Percentiles rank a stretch among this genome's conserved stretches.
Evolutionary conservation across 257 asterid genomes (phyloP).

Genomic region (Handroanthus guayacan): DNA sequence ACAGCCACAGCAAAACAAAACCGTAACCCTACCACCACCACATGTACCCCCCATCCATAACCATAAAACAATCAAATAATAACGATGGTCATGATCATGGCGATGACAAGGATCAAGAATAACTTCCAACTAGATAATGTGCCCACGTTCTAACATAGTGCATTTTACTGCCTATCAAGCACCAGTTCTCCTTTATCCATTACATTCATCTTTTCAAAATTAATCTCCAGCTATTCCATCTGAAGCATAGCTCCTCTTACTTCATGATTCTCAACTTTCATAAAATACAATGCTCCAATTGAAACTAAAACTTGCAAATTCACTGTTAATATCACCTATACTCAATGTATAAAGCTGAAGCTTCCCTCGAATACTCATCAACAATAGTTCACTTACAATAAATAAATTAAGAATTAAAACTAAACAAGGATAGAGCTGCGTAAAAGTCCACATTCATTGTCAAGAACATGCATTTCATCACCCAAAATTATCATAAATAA

Average conservation of each 20-base stretch:
- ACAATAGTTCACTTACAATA: conserved; percentile 6
- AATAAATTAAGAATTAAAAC: background rate
- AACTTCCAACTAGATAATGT: background rate
- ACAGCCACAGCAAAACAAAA: background rate
- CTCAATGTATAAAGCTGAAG: background rate
- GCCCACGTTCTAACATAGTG: conserved; percentile 3
- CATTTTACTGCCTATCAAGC: conserved; percentile 18
- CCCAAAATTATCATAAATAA: background rate
- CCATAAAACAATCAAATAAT: background rate
- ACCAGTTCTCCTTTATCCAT: conserved; percentile 15
- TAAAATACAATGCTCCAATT: background rate
- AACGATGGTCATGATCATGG: background rate
- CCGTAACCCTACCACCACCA: no score
- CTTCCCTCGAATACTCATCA: conserved; percentile 7
- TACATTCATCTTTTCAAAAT: background rate
- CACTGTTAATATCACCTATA: background rate
- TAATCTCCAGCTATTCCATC: background rate
- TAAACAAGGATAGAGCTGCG: conserved; percentile 1
- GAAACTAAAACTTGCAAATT: conserved; percentile 2
- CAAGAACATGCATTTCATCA: conserved; percentile 3
- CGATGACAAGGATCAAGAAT: background rate
- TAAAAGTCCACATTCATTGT: background rate
- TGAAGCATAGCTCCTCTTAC: background rate
- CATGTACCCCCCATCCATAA: no score
- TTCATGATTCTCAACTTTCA: background rate